A percentile compares a stretch with the other conserved stretches of the same genome.
Conservation (phyloP, 78 protist genomes). For the Dictyostelium capitatum region DNA sequence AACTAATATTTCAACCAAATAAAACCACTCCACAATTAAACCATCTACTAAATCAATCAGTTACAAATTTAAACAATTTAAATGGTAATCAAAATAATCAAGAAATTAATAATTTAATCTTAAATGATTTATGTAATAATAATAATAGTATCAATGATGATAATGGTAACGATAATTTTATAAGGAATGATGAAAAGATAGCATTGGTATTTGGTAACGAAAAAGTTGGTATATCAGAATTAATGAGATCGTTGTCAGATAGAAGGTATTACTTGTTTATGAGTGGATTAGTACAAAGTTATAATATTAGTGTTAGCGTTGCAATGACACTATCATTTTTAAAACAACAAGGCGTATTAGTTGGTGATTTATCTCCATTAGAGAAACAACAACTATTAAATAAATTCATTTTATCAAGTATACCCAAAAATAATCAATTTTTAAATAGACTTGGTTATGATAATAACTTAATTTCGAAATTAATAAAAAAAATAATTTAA, state of each 20-base stretch:
- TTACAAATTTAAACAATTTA: background rate
- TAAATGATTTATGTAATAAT: constrained; percentile 22
- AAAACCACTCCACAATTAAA: background rate
- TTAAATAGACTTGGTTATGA: constrained; percentile 7
- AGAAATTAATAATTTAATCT: background rate
- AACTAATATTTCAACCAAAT: constrained; percentile 3
- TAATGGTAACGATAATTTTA: background rate
- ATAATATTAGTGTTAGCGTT: constrained; percentile 77
- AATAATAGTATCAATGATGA: background rate
- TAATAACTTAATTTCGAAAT: background rate
- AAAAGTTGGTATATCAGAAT: constrained; percentile 37
- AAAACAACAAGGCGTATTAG: constrained; percentile 28
- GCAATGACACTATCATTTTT: constrained; percentile 75
- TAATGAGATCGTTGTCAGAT: constrained; percentile 39
- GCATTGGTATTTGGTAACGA: constrained; percentile 84
- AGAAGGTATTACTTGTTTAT: constrained; percentile 54
- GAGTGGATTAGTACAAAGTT: constrained; percentile 75
- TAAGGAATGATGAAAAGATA: constrained; percentile 30
- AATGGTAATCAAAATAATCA: background rate
- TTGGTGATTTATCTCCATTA: constrained; percentile 31
- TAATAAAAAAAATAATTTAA: background rate
- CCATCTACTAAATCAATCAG: background rate
- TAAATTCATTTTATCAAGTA: background rate
- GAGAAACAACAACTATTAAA: constrained; percentile 32
- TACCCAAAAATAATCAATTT: background rate